Conservation (phyloP, 352 stramenopile species). For the Globisporangium alternatum region DNA sequence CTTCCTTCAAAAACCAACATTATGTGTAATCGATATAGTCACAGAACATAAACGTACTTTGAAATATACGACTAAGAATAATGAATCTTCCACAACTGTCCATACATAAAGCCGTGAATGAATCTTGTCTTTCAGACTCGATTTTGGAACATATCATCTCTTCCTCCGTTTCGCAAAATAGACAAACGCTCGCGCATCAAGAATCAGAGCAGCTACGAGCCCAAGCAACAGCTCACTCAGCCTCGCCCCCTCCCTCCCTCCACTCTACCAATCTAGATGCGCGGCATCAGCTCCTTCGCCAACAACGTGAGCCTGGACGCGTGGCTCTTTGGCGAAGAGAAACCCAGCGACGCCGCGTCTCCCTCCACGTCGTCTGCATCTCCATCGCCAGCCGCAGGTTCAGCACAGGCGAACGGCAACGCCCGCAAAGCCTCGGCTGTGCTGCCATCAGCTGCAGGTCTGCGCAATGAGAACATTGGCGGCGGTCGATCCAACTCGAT, state of each 20-base stretch:
- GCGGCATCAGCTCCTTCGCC: slow-evolving; percentile 31
- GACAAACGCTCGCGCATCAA: not conserved
- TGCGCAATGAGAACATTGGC: not conserved
- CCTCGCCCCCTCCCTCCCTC: not conserved
- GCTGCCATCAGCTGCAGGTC: not conserved
- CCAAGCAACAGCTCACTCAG: not conserved
- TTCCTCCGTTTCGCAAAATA: slow-evolving; percentile 1
- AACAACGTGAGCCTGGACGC: slow-evolving; percentile 66
- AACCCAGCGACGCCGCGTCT: slow-evolving; percentile 13
- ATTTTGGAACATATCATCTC: not conserved
- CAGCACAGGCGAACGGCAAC: slow-evolving; percentile 1
- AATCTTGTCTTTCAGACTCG: no score
- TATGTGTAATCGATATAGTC: not conserved
- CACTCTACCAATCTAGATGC: slow-evolving; percentile 19
- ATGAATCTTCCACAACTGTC: not conserved
- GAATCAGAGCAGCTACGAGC: not conserved
- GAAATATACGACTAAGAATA: not conserved
- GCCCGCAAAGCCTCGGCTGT: slow-evolving; percentile 5
- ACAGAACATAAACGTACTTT: not conserved
- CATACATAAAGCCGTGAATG: not conserved
- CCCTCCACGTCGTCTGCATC: slow-evolving; percentile 2
- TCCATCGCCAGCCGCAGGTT: slow-evolving; percentile 6
- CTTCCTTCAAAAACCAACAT: not conserved
- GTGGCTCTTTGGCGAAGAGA: slow-evolving; percentile 83
- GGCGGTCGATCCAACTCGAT: slow-evolving; percentile 28